These are phyloP conservation scores for Ophiostoma novo-ulmi DNA, from an alignment of 2,329 filamentous ascomycete genomes.

Conservation along the genomic window DNA sequence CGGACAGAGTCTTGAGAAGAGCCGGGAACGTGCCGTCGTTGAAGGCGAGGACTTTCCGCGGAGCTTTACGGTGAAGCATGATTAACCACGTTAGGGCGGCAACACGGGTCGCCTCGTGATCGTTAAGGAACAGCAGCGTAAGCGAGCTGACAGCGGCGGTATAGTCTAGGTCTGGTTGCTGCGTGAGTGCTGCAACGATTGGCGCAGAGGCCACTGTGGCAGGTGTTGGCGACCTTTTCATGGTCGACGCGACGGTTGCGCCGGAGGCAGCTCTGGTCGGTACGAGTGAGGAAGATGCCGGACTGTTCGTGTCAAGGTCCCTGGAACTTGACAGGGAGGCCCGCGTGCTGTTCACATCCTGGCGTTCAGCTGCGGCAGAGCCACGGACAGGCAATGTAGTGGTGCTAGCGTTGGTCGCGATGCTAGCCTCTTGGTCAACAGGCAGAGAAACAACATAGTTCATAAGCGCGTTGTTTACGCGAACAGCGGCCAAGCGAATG, in stretches of 20 bases:
- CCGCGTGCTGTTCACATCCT: conserved; percentile 45
- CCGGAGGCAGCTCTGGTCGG: conserved; percentile 32
- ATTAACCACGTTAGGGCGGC: conserved; percentile 94
- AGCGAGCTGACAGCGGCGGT: conserved; percentile 89
- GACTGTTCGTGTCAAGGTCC: conserved; percentile 50
- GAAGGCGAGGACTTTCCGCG: conserved; percentile 85
- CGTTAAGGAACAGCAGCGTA: conserved; percentile 89
- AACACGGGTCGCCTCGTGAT: conserved; percentile 92
- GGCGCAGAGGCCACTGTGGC: conserved; percentile 35
- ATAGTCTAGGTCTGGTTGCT: conserved; percentile 79
- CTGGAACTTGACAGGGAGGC: conserved; percentile 50
- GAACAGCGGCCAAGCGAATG: conserved; percentile 79
- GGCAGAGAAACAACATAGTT: conserved; percentile 90
- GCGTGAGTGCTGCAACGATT: conserved; percentile 32
- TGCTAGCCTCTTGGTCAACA: conserved; percentile 52
- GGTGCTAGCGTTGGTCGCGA: conserved; percentile 27
- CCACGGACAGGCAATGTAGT: background rate
- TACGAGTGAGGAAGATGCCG: conserved; percentile 38
- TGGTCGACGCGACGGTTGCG: conserved; percentile 42
- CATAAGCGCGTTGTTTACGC: conserved; percentile 87
- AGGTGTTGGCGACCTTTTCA: conserved; percentile 14
- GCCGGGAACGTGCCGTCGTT: conserved; percentile 97
- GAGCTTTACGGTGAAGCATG: conserved; percentile 94
- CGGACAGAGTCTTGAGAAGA: conserved; percentile 89
- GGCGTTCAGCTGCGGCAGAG: conserved; percentile 36